phyloP scores from a whole-genome alignment of 202 grass and related monocot species.

The Schoenoplectus triqueter region DNA sequence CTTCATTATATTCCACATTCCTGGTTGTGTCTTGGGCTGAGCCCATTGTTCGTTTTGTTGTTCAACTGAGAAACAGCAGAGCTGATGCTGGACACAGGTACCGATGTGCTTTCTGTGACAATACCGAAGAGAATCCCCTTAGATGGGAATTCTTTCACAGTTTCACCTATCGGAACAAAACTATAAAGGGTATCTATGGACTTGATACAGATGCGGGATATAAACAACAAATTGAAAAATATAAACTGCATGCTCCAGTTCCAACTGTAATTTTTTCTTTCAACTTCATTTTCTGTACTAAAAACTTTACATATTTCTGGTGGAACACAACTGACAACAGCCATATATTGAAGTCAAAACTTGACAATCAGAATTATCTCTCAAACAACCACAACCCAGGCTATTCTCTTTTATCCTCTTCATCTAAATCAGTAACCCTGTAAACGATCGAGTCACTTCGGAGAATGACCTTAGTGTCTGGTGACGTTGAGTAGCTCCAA shows the following conservation, averaged over 20 bases:
- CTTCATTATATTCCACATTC: neutral
- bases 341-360: neutral
- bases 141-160: neutral
- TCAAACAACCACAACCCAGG: neutral
- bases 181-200: neutral
- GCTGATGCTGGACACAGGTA: neutral
- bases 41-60: neutral
- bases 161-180: neutral
- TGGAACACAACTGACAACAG: neutral
- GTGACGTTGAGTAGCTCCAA: constrained; percentile 73
- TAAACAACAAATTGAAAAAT: neutral
- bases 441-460: constrained; percentile 50
- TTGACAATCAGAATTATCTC: constrained; percentile 1
- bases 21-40: neutral
- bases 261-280: constrained; percentile 1
- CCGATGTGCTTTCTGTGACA: neutral
- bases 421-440: constrained; percentile 41
- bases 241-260: neutral
- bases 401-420: constrained; percentile 56
- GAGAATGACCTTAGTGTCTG: constrained; percentile 62
- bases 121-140: neutral
- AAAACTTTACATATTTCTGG: constrained; percentile 26
- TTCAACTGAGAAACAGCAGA: neutral
- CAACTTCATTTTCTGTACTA: constrained; percentile 20
- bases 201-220: neutral